phyloP scores from a whole-genome alignment of 805 yeast species.

The Candida silvicultrix region DNA sequence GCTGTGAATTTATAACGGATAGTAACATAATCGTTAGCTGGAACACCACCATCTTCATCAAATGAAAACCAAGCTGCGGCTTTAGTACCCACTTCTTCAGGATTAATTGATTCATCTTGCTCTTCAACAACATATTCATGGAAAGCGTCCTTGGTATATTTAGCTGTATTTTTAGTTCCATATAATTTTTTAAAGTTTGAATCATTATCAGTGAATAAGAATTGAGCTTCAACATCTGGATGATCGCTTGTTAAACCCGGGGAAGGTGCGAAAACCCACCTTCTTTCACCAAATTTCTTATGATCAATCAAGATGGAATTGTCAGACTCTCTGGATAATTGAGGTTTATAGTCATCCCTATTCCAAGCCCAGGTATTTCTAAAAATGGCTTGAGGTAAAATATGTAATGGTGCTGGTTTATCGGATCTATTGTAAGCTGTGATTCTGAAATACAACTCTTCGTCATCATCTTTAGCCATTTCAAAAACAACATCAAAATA shows the following conservation, averaged over 20 bases:
- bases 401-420: constrained; percentile 82
- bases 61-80: constrained; percentile 80
- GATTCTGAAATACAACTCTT: constrained; percentile 73
- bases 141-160: constrained; percentile 84
- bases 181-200: constrained; percentile 70
- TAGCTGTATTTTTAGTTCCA: constrained; percentile 40
- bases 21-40: constrained; percentile 83
- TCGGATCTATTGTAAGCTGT: constrained; percentile 84
- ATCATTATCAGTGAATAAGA: constrained; percentile 86
- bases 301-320: constrained; percentile 56
- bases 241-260: constrained; percentile 58
- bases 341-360: constrained; percentile 44
- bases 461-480: constrained; percentile 80
- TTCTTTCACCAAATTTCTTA: constrained; percentile 59
- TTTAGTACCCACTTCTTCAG: constrained; percentile 68
- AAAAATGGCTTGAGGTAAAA: constrained; percentile 77
- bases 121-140: constrained; percentile 73
- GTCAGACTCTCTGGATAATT: constrained; percentile 33
- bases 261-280: constrained; percentile 73
- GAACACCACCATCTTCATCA: constrained; percentile 70
- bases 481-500: constrained; percentile 88
- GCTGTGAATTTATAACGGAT: constrained; percentile 68
- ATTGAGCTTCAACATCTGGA: constrained; percentile 66
- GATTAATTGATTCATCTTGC: constrained; percentile 58
- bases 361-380: constrained; percentile 97